Base-by-base conservation (phyloP, 1,284 basidiomycete genomes). In the Ceratobasidium theobromae region DNA sequence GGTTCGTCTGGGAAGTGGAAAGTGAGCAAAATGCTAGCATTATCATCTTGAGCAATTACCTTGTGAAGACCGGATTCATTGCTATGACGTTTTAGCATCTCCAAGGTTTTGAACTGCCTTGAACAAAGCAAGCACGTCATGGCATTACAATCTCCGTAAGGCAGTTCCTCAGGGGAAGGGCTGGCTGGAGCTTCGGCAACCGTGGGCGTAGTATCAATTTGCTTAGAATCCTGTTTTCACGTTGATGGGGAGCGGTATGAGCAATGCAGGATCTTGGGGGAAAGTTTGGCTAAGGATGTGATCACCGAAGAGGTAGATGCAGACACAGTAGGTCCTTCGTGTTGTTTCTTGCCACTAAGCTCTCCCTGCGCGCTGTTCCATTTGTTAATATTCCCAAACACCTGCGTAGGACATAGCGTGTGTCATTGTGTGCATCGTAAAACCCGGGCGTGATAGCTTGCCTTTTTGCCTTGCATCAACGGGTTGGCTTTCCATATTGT, bases 361-460 rank as follows among this genome's bases (percentile, higher is more conserved):
- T 92, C 93, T 76, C 87, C 87, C 77, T 95, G 91, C 16, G 94
- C 91, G 78, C 88, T 89, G 75, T 94, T 96, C 94, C 94, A 97
- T 73, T 97, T 96, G 73, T 83, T 87, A 74, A 98, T 96, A 72
- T 95, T 94, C 75, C 85, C 90, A 53, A 84, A 88, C 51, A 87
- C 89, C 93, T 95, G 67, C 23, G 57, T 33, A 4, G 45, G n/a
- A n/a, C 28, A 16, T 38, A 67, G 41, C 25, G 18, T 14, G 65
- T 30, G 5, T 8, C 51, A 30, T 33, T n/a, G 21, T 14, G 30
- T 21, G 21, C 38, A 52, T 18, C 23, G 33, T 66, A 32, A 23
- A n/a, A n/a, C n/a, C n/a, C n/a, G n/a, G n/a, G n/a, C n/a, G n/a
- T n/a, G 30, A 28, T 5, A 23, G 72, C 79, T 69, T 74, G 91